Percentiles rank a stretch among this genome's conserved stretches.
Conservation (phyloP, 345 rosid genomes). For the Pseudoturritis turrita region DNA sequence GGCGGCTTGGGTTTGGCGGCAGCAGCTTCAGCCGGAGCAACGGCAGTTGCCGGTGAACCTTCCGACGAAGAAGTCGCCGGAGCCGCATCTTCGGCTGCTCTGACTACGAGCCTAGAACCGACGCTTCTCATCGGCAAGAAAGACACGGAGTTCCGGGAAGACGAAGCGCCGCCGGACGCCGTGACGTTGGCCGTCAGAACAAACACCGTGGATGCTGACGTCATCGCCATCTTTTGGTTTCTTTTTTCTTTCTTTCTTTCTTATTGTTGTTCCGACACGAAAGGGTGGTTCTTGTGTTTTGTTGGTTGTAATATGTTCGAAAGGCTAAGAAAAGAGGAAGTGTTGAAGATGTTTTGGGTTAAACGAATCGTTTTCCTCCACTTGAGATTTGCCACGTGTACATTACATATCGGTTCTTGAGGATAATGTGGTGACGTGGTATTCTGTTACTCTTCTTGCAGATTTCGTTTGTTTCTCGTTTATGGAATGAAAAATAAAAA, state of each 20-base stretch:
- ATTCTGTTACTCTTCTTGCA: not conserved
- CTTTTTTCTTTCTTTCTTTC: not conserved
- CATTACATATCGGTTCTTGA: conserved; percentile 40
- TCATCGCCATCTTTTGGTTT: conserved; percentile 34
- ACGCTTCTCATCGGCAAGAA: conserved; percentile 33
- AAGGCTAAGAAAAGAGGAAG: conserved; percentile 22
- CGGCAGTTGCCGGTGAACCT: conserved; percentile 35
- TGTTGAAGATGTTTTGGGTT: conserved; percentile 25
- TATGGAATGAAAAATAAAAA: not conserved
- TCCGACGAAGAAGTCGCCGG: conserved; percentile 37
- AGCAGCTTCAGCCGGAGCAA: conserved; percentile 31
- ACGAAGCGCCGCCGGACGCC: conserved; percentile 32
- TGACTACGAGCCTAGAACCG: conserved; percentile 54
- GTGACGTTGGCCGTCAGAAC: conserved; percentile 44
- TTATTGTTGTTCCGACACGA: conserved; percentile 7
- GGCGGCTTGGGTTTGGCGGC: conserved; percentile 71
- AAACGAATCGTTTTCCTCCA: conserved; percentile 52
- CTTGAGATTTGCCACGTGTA: conserved; percentile 53
- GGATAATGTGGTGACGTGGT: conserved; percentile 34
- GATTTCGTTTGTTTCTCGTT: not conserved
- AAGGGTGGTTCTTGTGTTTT: conserved; percentile 10
- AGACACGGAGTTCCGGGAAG: conserved; percentile 42
- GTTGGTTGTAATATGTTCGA: conserved; percentile 2
- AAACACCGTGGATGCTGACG: conserved; percentile 68
- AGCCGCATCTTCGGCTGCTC: conserved; percentile 57